Conservation (phyloP, 1,284 basidiomycete genomes). For the Moniliella sp. region DNA sequence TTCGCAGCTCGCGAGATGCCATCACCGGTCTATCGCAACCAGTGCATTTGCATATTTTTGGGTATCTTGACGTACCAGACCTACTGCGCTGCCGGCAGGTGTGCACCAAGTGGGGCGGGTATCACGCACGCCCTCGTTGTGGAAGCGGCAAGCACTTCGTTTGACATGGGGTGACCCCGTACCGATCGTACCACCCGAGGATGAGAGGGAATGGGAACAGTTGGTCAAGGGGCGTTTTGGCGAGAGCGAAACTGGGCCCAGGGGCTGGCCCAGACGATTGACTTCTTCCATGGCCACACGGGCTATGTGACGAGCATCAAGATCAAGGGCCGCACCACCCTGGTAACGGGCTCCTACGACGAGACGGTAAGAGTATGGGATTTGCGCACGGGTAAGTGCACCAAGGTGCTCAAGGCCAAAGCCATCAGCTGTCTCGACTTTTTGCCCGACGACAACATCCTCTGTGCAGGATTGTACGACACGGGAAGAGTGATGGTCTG, state of each 20-base stretch:
- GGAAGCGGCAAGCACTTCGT: constrained; percentile 52
- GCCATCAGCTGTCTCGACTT: constrained; percentile 76
- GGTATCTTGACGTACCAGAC: constrained; percentile 46
- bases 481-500: constrained; percentile 41
- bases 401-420: constrained; percentile 58
- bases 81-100: constrained; percentile 42
- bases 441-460: constrained; percentile 59
- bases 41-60: constrained; percentile 48
- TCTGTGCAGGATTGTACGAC: constrained; percentile 82
- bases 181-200: constrained; percentile 6
- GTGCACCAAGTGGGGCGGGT: constrained; percentile 51
- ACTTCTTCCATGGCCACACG: constrained; percentile 59
- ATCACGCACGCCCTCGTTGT: constrained; percentile 52
- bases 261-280: constrained; percentile 49
- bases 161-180: constrained; percentile 54
- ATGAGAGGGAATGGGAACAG: constrained; percentile 37
- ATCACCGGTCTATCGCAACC: constrained; percentile 50
- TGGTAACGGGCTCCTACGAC: constrained; percentile 66
- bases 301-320: constrained; percentile 64
- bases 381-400: constrained; percentile 48
- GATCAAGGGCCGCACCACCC: constrained; percentile 42
- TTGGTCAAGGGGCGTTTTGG: constrained; percentile 55
- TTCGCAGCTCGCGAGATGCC: constrained; percentile 56
- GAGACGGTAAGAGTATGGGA: constrained; percentile 38
- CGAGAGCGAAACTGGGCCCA: constrained; percentile 56